These are phyloP conservation scores for Phragmites australis DNA, from an alignment of 176 grass and related monocot genomes.

Conservation along the genomic window DNA sequence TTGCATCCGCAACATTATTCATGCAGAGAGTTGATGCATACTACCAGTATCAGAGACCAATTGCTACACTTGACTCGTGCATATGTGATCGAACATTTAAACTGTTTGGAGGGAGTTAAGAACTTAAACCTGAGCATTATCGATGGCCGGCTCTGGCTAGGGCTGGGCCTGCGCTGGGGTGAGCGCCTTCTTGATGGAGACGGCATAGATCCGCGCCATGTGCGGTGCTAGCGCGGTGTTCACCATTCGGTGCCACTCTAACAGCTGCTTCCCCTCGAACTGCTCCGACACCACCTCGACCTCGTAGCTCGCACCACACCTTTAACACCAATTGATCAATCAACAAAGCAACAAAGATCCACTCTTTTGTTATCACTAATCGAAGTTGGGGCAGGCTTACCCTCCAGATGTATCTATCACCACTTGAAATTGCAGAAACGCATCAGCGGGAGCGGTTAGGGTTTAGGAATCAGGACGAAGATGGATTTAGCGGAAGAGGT, in stretches of 20 bases:
- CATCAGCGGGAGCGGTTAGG: constrained; percentile 35
- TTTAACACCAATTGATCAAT: constrained; percentile 36
- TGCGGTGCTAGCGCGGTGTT: constrained; percentile 78
- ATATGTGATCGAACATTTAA: constrained; percentile 14
- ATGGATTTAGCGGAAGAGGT: neutral
- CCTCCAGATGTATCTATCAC: constrained; percentile 95
- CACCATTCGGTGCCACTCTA: constrained; percentile 93
- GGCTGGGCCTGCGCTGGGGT: constrained; percentile 82
- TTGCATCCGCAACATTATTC: constrained; percentile 42
- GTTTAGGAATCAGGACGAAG: constrained; percentile 34
- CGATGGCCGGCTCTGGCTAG: constrained; percentile 30
- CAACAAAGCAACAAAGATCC: neutral
- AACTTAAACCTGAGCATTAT: constrained; percentile 46
- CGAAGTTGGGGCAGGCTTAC: constrained; percentile 36
- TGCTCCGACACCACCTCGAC: constrained; percentile 86
- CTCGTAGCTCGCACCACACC: constrained; percentile 92
- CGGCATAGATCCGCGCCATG: constrained; percentile 91
- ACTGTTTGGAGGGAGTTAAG: constrained; percentile 6
- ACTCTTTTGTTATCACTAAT: neutral
- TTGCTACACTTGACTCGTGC: neutral
- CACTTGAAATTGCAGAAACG: constrained; percentile 48
- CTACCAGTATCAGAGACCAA: constrained; percentile 4
- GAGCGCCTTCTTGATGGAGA: constrained; percentile 97
- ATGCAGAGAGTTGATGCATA: constrained; percentile 2
- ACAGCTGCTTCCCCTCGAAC: constrained; percentile 93